Conservation (phyloP, 1,284 basidiomycete species). For the Puccinia polysora region DNA sequence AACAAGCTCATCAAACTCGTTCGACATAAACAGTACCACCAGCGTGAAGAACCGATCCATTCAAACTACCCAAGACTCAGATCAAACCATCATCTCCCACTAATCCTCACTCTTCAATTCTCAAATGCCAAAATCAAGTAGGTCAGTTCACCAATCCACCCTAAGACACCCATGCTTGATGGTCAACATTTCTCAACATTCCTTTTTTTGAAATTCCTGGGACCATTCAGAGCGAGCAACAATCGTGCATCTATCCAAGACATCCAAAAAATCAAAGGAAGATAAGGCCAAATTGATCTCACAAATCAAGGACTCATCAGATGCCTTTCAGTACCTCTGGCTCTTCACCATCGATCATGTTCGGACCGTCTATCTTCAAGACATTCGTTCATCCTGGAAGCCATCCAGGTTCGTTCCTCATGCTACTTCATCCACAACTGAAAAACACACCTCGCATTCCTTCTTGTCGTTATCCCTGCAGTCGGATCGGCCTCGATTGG, state of each 20-base stretch:
- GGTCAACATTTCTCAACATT: constrained; percentile 52
- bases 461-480: not conserved
- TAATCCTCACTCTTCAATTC: no score
- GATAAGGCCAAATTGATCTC: constrained; percentile 11
- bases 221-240: constrained; percentile 54
- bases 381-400: constrained; percentile 87
- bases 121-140: constrained; percentile 80
- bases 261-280: constrained; percentile 55
- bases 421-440: not conserved
- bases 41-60: not conserved
- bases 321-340: constrained; percentile 92
- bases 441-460: not conserved
- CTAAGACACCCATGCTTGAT: constrained; percentile 42
- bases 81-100: no score
- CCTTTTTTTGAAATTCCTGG: no score
- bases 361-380: constrained; percentile 90
- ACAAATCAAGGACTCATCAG: constrained; percentile 54
- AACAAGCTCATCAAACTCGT: not conserved
- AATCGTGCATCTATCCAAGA: constrained; percentile 59
- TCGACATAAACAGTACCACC: not conserved
- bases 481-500: not conserved
- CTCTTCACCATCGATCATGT: constrained; percentile 89
- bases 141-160: constrained; percentile 54
- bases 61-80: no score
- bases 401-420: constrained; percentile 55